Conservation (phyloP, 2,329 filamentous ascomycete genomes). For the Tothia fuscella region DNA sequence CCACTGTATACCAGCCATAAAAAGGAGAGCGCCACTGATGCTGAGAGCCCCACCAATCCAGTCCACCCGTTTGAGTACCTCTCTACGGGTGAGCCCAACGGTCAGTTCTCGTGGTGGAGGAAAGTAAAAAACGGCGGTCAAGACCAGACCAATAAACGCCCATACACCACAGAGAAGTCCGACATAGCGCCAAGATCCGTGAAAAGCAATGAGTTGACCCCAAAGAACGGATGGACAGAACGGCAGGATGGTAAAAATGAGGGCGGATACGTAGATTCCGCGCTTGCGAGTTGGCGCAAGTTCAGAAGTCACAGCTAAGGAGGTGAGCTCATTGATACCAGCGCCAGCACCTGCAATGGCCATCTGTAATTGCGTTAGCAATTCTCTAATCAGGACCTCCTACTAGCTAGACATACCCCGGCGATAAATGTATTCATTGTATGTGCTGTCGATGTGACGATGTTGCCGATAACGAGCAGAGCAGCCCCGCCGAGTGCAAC, state of each 20-base stretch:
- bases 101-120: slow-evolving; percentile 37
- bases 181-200: slow-evolving; percentile 43
- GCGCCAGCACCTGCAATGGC: slow-evolving; percentile 50
- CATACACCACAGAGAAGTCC: slow-evolving; percentile 42
- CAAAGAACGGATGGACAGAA: slow-evolving; percentile 52
- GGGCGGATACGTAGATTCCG: slow-evolving; percentile 47
- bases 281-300: slow-evolving; percentile 54
- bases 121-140: slow-evolving; percentile 41
- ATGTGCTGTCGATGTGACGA: slow-evolving; percentile 45
- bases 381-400: no score
- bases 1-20: slow-evolving; percentile 37
- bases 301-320: slow-evolving; percentile 55
- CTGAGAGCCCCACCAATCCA: slow-evolving; percentile 40
- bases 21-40: slow-evolving; percentile 37
- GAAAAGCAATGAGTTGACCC: slow-evolving; percentile 42
- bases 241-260: slow-evolving; percentile 51
- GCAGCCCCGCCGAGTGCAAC: slow-evolving; percentile 44
- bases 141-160: slow-evolving; percentile 39
- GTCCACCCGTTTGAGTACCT: slow-evolving; percentile 37
- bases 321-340: slow-evolving; percentile 56
- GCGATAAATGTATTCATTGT: slow-evolving; percentile 50
- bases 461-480: slow-evolving; percentile 46
- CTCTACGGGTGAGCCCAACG: slow-evolving; percentile 26
- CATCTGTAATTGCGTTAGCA: no score
- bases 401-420: no score